Percentiles rank a stretch among this genome's conserved stretches.
Conservation (phyloP, 2,329 filamentous ascomycete genomes). For the Talaromyces sp. region DNA sequence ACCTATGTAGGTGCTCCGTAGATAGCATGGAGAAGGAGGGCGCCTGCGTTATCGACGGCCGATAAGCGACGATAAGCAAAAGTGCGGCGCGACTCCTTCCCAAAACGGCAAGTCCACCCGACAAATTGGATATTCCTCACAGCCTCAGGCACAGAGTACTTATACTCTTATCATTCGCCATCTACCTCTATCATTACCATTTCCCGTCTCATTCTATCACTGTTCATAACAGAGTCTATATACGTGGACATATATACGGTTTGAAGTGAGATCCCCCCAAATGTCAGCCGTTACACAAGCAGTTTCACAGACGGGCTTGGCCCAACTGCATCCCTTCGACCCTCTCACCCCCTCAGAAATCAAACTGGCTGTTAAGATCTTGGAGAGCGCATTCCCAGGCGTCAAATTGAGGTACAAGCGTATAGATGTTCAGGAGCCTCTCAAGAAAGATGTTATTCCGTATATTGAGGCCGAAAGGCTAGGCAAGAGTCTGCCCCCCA, state of each 20-base stretch:
- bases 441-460: slow-evolving; percentile 58
- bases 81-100: slow-evolving; percentile 17
- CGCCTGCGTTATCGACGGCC: background rate
- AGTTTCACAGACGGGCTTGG: slow-evolving; percentile 22
- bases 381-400: slow-evolving; percentile 38
- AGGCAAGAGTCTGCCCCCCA: slow-evolving; percentile 49
- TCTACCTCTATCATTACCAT: background rate
- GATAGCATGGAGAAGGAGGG: background rate
- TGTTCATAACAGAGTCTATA: background rate
- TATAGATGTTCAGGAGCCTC: slow-evolving; percentile 65
- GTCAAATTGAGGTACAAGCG: slow-evolving; percentile 58
- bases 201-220: background rate
- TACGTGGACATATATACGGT: background rate
- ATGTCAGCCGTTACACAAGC: slow-evolving; percentile 17
- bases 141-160: slow-evolving; percentile 10
- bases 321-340: slow-evolving; percentile 41
- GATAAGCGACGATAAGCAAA: slow-evolving; percentile 8
- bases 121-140: background rate
- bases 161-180: background rate
- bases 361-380: slow-evolving; percentile 39
- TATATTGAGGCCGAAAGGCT: slow-evolving; percentile 64
- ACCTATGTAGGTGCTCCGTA: background rate
- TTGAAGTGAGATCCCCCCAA: background rate
- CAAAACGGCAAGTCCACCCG: slow-evolving; percentile 17
- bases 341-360: slow-evolving; percentile 43